phyloP scores from a whole-genome alignment of 257 asterid species.

The Euphrasia confusa region DNA sequence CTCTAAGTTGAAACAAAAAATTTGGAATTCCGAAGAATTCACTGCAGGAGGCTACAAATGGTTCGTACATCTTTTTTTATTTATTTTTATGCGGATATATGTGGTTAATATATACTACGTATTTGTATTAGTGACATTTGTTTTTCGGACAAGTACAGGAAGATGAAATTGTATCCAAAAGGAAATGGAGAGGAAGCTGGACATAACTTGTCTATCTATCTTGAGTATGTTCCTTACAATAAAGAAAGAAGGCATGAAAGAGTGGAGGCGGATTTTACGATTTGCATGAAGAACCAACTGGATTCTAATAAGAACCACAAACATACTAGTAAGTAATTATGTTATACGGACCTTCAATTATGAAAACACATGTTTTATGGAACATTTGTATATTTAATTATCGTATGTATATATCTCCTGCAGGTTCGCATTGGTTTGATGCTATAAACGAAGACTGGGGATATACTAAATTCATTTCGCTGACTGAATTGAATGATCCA shows the following conservation, averaged over 20 bases:
- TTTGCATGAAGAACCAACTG: not conserved
- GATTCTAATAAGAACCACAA: not conserved
- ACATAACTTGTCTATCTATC: not conserved
- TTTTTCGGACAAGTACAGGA: not conserved
- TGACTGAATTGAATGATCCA: no score
- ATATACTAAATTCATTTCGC: no score
- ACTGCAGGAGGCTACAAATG: not conserved
- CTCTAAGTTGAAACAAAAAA: not conserved
- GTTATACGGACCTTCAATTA: no score
- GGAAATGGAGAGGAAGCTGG: not conserved
- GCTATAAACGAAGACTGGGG: no score
- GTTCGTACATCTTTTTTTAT: not conserved
- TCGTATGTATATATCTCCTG: no score
- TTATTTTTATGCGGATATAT: no score
- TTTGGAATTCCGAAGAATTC: conserved; percentile 1
- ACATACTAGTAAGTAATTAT: no score
- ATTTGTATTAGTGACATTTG: no score
- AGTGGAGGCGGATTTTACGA: not conserved
- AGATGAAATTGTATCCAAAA: not conserved
- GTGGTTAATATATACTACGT: not conserved
- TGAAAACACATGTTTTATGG: no score
- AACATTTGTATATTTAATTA: no score
- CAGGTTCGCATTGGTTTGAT: no score
- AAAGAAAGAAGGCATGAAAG: not conserved
- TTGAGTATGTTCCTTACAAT: not conserved